phyloP scores from a whole-genome alignment of 441 rosid species.

The Corymbia calophylla region DNA sequence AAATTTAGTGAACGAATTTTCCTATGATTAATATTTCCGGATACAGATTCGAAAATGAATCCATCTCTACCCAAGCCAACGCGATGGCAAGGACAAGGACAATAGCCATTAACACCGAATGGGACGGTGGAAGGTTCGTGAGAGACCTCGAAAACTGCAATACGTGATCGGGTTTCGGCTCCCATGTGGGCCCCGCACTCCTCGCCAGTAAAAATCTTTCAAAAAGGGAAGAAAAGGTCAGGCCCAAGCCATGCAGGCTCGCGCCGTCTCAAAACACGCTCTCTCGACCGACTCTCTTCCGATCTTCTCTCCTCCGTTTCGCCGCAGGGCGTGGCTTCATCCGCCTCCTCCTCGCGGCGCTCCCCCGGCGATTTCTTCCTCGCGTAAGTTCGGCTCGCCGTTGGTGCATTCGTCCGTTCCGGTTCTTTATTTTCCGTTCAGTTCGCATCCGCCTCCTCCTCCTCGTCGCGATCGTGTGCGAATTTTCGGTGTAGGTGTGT shows the following conservation, averaged over 20 bases:
- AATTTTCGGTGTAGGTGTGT: not conserved
- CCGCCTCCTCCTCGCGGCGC: no score
- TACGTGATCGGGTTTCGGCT: not conserved
- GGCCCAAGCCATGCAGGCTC: not conserved
- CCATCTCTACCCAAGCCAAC: no score
- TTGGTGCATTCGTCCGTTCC: not conserved
- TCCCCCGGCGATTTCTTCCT: not conserved
- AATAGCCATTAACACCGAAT: fast-evolving
- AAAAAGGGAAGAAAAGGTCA: not conserved
- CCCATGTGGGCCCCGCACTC: not conserved
- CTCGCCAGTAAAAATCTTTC: no score
- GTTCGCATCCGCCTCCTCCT: not conserved
- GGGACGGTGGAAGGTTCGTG: not conserved
- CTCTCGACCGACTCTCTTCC: not conserved
- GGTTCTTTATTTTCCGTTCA: not conserved
- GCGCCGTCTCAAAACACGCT: not conserved
- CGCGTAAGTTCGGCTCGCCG: not conserved
- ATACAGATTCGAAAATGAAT: not conserved
- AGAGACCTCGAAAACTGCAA: not conserved
- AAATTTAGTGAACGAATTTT: no score
- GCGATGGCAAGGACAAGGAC: not conserved
- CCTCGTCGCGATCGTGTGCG: not conserved
- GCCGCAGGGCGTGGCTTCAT: not conserved
- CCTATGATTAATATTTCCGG: not conserved
- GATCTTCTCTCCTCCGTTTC: not conserved